Evolutionary conservation across 2,329 filamentous ascomycete genomes (phyloP), one percentile per base, ranked within the genome.

Genomic region (Monilinia aucupariae): DNA sequence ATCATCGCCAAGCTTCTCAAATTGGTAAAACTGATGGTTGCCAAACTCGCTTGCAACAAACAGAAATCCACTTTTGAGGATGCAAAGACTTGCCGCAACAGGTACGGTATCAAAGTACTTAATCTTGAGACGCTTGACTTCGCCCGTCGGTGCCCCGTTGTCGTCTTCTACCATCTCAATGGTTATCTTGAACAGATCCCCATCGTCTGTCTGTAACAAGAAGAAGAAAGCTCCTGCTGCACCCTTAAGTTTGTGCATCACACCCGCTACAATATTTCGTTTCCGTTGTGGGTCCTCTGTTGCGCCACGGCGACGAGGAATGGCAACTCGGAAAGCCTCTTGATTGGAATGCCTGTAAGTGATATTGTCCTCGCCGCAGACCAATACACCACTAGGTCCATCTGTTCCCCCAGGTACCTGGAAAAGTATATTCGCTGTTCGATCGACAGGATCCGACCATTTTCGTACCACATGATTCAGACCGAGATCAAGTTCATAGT

Each of bases 91-190:
- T 0, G 90, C 87, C 0, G 92, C 91, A 45, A 96, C 81, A 0
- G 96, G 93, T 4, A 97, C 89, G 0, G 94, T 99, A 71, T 99
- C 94, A 71, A 97, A 99, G 76, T 97, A 99, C 75, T 97, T 97
- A 77, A 99, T 90, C 75, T 91, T 94, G 64, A 99, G 79, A 64
- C 87, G 83, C 70, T 84, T 85, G 2, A 97, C 92, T 72, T 94
- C 90, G 37, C 89, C 89, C 0, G 90, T 93, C 0, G 87, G 80
- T 64, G 91, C 87, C 15, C 89, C 91, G 53, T 89, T 84, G 1
- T 88, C 84, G 70, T 96, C 90, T 69, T 92, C 88, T 12, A 87
- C 82, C 86, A 97, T 93, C 67, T 97, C 92, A 65, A 99, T 86
- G 0, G 89, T 97, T 56, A 97, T 84, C 75, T 97, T 97, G 82